Evolutionary conservation across 2,329 filamentous ascomycete genomes (phyloP).

Genomic region (Sclerotinia subarctica): DNA sequence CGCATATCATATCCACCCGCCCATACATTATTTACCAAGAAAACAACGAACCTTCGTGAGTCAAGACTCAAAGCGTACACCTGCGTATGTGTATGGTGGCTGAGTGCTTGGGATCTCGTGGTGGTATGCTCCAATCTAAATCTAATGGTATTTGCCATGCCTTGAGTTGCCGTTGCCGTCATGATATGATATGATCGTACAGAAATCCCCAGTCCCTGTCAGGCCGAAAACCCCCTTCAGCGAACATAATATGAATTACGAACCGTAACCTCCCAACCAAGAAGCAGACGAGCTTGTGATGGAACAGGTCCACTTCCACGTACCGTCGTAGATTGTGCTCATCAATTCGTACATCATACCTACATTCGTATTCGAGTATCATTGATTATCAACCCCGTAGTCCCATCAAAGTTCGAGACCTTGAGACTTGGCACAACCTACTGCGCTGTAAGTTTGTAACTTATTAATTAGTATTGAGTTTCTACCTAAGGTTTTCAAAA

Average conservation of each 20-base stretch:
- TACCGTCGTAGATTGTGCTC: conserved; percentile 3
- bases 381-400: not conserved
- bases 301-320: conserved; percentile 2
- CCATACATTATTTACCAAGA: not conserved
- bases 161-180: conserved; percentile 2
- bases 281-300: not conserved
- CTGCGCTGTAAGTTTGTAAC: not conserved
- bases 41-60: not conserved
- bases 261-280: conserved; percentile 1
- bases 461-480: too few relatives aligned
- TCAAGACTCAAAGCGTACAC: not conserved
- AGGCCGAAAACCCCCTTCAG: not conserved
- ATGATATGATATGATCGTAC: not conserved
- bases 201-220: not conserved
- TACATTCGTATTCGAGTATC: conserved; percentile 6
- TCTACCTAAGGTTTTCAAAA: too few relatives aligned
- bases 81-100: conserved; percentile 13
- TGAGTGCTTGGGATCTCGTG: conserved; percentile 9
- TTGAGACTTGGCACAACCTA: not conserved
- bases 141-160: not conserved
- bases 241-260: not conserved
- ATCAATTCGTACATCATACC: not conserved
- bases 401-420: conserved; percentile 1
- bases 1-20: not conserved
- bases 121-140: not conserved